These are phyloP conservation scores for Teunomyces kruisii DNA, from an alignment of 805 yeast genomes.

Conservation along the genomic window DNA sequence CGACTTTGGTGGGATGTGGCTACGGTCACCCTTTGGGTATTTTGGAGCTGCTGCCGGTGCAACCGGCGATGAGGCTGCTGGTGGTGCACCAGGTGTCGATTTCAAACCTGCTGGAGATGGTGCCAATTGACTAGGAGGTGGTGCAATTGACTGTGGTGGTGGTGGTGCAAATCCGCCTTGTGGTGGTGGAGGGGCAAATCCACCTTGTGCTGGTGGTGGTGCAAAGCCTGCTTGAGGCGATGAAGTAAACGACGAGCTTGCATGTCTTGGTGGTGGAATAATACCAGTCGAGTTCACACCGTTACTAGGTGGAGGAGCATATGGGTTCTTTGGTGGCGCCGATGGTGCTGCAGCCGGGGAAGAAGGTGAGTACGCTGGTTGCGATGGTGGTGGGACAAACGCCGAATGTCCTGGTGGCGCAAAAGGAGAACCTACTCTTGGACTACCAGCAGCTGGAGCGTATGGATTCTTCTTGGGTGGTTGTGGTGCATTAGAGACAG, in stretches of 20 bases:
- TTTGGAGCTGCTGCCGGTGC: conserved; percentile 21
- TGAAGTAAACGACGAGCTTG: conserved; percentile 6
- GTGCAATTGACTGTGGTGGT: conserved; percentile 11
- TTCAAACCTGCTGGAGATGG: conserved; percentile 13
- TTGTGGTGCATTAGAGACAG: conserved; percentile 25
- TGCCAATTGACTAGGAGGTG: conserved; percentile 22
- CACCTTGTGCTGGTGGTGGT: conserved; percentile 9
- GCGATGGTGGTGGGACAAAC: conserved; percentile 14
- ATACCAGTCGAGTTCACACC: conserved; percentile 2
- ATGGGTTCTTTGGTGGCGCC: conserved; percentile 36
- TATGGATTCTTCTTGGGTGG: conserved; percentile 19
- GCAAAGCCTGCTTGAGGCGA: conserved; percentile 4
- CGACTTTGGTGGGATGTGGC: conserved; percentile 61
- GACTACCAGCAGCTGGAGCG: conserved; percentile 19
- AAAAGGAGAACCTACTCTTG: conserved; percentile 19
- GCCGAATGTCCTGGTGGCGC: conserved; percentile 29
- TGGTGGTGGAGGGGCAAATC: conserved; percentile 8
- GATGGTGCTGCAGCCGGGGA: conserved; percentile 12
- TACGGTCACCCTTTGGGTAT: conserved; percentile 65
- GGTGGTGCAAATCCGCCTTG: conserved; percentile 10
- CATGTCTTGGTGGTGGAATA: conserved; percentile 9
- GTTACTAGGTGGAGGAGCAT: conserved; percentile 28
- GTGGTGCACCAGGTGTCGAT: conserved; percentile 10
- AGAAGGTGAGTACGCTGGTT: conserved; percentile 5
- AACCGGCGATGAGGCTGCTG: conserved; percentile 23